Evolutionary conservation across 768 basidiomycete species (phyloP).

Genomic region (Rossbeevera mucosa): DNA sequence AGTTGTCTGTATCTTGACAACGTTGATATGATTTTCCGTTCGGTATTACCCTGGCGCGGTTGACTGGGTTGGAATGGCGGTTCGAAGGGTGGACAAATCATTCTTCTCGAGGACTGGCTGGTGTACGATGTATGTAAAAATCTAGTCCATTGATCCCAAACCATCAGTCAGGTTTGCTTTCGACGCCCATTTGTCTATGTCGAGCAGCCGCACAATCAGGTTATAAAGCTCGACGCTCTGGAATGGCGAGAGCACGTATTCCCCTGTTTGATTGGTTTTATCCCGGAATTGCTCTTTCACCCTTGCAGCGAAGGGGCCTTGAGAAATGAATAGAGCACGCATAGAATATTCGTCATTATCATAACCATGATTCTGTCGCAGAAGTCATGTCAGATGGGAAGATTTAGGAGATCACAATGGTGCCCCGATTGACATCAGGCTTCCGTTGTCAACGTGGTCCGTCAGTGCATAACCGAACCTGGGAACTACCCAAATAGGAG

Average conservation of each 20-base stretch:
- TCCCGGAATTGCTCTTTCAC: slow-evolving; percentile 1
- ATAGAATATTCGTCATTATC: slow-evolving; percentile 72
- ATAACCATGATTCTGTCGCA: slow-evolving; percentile 75
- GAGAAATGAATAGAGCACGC: slow-evolving; percentile 83
- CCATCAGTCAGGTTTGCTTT: too few species aligned
- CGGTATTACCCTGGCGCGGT: background rate
- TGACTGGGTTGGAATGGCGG: background rate
- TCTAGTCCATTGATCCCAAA: slow-evolving; percentile 46
- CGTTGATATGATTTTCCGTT: background rate
- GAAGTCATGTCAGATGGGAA: background rate
- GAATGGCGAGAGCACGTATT: slow-evolving; percentile 70
- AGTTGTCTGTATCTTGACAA: background rate
- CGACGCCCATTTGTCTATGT: slow-evolving; percentile 51
- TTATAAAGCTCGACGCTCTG: slow-evolving; percentile 81
- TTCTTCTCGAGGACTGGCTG: background rate
- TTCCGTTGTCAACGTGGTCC: slow-evolving; percentile 52
- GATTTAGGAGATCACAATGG: background rate
- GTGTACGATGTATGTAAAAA: background rate
- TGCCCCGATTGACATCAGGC: slow-evolving; percentile 64
- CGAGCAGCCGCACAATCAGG: slow-evolving; percentile 69
- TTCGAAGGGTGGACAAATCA: background rate
- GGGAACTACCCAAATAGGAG: slow-evolving; percentile 79
- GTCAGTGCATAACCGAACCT: slow-evolving; percentile 76
- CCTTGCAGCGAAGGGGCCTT: slow-evolving; percentile 53
- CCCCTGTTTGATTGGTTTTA: slow-evolving; percentile 27